phyloP scores from a whole-genome alignment of 116 monocot genomes.

The Iris pallida region DNA sequence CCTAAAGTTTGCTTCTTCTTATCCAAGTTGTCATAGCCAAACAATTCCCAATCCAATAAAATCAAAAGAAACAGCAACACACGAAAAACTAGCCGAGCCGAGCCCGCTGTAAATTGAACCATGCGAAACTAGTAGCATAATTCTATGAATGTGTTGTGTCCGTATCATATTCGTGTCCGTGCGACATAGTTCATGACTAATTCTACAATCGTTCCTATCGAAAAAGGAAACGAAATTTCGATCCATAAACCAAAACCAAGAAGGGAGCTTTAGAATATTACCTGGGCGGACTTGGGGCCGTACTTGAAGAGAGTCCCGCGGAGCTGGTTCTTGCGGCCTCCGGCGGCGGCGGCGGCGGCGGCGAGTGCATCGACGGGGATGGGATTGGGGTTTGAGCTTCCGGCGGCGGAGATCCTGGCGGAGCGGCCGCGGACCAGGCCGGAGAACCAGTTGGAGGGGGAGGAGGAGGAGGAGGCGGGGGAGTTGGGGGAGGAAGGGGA shows the following conservation, averaged over 20 bases:
- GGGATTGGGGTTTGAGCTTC: slow-evolving; percentile 4
- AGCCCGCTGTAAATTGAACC: too few relatives aligned
- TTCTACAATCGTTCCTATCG: too few relatives aligned
- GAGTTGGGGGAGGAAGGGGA: neutral
- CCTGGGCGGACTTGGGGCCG: slow-evolving; percentile 59
- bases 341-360: neutral
- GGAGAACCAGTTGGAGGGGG: slow-evolving; percentile 55
- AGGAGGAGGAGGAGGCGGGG: slow-evolving; percentile 16
- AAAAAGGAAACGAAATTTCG: neutral
- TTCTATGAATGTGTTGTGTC: too few relatives aligned
- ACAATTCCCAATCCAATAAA: too few relatives aligned
- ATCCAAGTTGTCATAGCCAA: too few relatives aligned
- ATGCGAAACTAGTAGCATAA: too few relatives aligned
- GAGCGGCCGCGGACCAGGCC: slow-evolving; percentile 46
- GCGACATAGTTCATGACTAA: too few relatives aligned
- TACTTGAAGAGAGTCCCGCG: slow-evolving; percentile 67
- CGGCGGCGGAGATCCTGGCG: slow-evolving; percentile 5
- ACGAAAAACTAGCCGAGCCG: too few relatives aligned
- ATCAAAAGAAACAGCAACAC: too few relatives aligned
- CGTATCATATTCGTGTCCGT: too few relatives aligned
- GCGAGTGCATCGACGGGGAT: neutral
- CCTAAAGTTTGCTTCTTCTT: too few relatives aligned
- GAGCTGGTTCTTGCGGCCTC: slow-evolving; percentile 39
- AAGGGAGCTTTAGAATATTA: neutral
- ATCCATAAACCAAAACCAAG: neutral